Base-by-base conservation (phyloP, 176 grass and related monocot genomes). In the Oryza brachyantha region DNA sequence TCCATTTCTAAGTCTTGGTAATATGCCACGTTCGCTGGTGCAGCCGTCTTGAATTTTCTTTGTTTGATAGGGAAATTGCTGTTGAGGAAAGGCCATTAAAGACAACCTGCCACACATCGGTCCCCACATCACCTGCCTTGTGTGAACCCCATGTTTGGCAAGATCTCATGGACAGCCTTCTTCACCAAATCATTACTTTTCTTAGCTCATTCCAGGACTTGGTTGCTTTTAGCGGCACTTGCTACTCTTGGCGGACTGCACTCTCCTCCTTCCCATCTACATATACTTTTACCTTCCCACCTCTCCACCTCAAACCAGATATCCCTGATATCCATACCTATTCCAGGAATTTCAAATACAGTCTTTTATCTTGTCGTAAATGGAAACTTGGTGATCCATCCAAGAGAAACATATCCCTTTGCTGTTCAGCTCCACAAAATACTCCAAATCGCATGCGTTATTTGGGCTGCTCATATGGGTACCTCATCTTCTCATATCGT, bases 141-240 rank as follows among this genome's bases (percentile, higher is more conserved):
- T 59, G 32, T 3, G 55, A 13, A 40, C 46, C 65, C 39, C 25
- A 82, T n/a, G 74, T 14, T 55, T 90, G 91, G 87, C 76, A 78
- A 32, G 74, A 75, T 64, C 84, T 87, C 38, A 36, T 71, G 14
- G 87, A 93, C 21, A 41, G 25, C 50, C 35, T 93, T 8, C 81
- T 93, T 71, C 62, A 82, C 31, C 60, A 80, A 81, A 70, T 93
- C 65, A 40, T 90, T 66, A 1, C 10, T 36, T 81, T 83, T 61
- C 57, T 92, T 64, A 83, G n/a, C 73, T 85, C 87, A 75, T 86
- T 87, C 21, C 84, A 72, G 58, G 91, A 90, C 26, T 31, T 87
- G 21, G 78, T 90, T 62, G 79, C 69, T 79, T 84, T 87, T 7
- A 45, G 42, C 13, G 21, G 40, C 55, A 86, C 83, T 62, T 93